Evolutionary conservation across 257 asterid species (phyloP).

Genomic region (Anisodus tanguticus): DNA sequence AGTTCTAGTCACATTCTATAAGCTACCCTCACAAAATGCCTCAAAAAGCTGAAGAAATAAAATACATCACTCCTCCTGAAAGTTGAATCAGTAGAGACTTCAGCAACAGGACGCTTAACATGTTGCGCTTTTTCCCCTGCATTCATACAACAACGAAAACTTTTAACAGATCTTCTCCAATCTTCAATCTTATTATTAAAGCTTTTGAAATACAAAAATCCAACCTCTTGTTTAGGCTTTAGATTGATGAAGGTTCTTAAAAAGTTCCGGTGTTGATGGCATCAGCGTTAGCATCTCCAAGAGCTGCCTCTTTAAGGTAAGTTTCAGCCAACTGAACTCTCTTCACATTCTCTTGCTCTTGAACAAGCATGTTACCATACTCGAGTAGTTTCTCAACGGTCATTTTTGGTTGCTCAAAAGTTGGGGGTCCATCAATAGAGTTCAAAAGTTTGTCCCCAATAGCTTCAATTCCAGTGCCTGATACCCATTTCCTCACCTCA

Average conservation of each 20-base stretch:
- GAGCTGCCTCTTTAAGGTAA: conserved; percentile 51
- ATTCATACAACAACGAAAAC: background rate
- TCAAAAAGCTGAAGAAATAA: conserved; percentile 13
- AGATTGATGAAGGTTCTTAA: conserved; percentile 31
- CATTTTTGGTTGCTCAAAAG: conserved; percentile 52
- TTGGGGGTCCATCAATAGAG: conserved; percentile 47
- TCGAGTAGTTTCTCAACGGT: conserved; percentile 49
- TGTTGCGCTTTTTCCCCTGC: conserved; percentile 17
- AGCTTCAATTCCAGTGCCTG: conserved; percentile 41
- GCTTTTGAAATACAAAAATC: background rate
- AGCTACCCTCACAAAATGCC: conserved; percentile 28
- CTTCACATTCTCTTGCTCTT: conserved; percentile 49
- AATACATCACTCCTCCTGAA: background rate
- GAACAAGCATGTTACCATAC: conserved; percentile 52
- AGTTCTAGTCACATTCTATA: background rate
- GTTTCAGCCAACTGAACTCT: conserved; percentile 51
- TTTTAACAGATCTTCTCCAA: background rate
- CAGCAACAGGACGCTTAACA: conserved; percentile 6
- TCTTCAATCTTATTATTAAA: background rate
- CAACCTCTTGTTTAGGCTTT: conserved; percentile 24
- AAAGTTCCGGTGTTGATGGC: conserved; percentile 40
- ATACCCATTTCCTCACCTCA: conserved; percentile 52
- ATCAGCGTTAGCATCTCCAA: conserved; percentile 50
- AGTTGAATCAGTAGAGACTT: background rate
- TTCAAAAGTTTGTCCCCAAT: conserved; percentile 49